phyloP scores from a whole-genome alignment of 768 basidiomycete species.

The Boletus huronensis region DNA sequence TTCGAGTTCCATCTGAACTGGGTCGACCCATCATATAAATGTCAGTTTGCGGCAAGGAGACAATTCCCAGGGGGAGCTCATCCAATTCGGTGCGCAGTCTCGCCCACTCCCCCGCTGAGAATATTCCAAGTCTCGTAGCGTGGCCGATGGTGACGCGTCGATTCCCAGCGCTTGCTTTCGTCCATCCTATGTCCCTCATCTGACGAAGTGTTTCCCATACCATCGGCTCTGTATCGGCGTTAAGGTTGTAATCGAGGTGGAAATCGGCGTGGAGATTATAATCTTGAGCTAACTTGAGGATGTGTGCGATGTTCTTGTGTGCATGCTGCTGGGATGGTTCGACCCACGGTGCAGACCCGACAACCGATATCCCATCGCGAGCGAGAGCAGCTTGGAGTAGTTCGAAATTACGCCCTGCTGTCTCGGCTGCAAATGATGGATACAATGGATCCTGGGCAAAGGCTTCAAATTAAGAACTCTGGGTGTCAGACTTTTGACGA shows the following conservation, averaged over 20 bases:
- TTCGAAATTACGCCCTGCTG: slow-evolving; percentile 43
- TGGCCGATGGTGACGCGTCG: slow-evolving; percentile 53
- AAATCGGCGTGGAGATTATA: slow-evolving; percentile 51
- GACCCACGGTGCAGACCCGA: slow-evolving; percentile 67
- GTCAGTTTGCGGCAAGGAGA: slow-evolving; percentile 61
- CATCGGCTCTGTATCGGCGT: slow-evolving; percentile 47
- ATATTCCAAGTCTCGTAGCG: slow-evolving; percentile 55
- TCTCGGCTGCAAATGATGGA: slow-evolving; percentile 28
- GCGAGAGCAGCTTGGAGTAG: slow-evolving; percentile 44
- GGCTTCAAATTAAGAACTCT: slow-evolving; percentile 39
- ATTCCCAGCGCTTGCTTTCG: slow-evolving; percentile 27
- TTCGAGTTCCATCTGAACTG: slow-evolving; percentile 14
- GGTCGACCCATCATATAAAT: slow-evolving; percentile 64
- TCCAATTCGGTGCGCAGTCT: slow-evolving; percentile 35
- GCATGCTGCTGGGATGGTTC: slow-evolving; percentile 48
- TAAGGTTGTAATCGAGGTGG: slow-evolving; percentile 66
- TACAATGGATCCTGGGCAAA: slow-evolving; percentile 64
- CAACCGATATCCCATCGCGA: slow-evolving; percentile 41
- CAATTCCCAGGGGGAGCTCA: slow-evolving; percentile 48
- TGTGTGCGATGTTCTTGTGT: slow-evolving; percentile 49
- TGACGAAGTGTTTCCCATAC: slow-evolving; percentile 52
- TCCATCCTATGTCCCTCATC: slow-evolving; percentile 31
- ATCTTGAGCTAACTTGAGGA: slow-evolving; percentile 45
- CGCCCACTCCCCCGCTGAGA: slow-evolving; percentile 45
- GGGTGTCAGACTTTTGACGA: neutral